Conservation (phyloP, 1,139 yeast species). For the Kazachstania sp. region DNA sequence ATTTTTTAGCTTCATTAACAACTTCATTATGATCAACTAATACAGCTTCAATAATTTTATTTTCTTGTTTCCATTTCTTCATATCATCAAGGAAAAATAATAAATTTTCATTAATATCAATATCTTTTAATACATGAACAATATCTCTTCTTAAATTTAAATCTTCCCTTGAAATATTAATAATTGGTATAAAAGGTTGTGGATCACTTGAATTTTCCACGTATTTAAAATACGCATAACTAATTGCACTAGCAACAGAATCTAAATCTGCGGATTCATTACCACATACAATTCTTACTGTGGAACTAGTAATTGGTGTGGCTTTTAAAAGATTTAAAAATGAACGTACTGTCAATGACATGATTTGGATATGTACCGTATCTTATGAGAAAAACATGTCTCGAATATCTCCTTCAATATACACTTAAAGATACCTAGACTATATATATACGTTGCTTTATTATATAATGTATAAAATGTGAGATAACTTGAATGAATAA, state of each 20-base stretch:
- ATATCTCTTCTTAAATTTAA: slow-evolving; percentile 66
- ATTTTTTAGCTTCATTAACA: slow-evolving; percentile 40
- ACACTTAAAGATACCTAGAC: too few relatives aligned
- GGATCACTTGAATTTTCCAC: slow-evolving; percentile 20
- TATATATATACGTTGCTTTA: too few relatives aligned
- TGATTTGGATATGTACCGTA: not conserved
- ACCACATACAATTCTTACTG: slow-evolving; percentile 55
- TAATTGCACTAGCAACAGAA: slow-evolving; percentile 67
- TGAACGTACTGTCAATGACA: slow-evolving; percentile 7
- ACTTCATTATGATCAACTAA: slow-evolving; percentile 79
- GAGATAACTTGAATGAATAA: too few relatives aligned
- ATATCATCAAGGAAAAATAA: slow-evolving; percentile 65
- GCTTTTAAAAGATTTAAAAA: slow-evolving; percentile 4
- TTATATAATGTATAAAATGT: too few relatives aligned
- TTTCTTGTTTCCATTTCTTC: slow-evolving; percentile 19
- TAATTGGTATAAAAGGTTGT: slow-evolving; percentile 46
- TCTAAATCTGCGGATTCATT: slow-evolving; percentile 85
- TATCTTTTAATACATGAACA: slow-evolving; percentile 41
- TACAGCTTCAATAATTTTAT: slow-evolving; percentile 36
- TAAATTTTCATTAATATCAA: slow-evolving; percentile 41
- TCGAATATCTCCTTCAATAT: too few relatives aligned
- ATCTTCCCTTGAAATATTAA: slow-evolving; percentile 64
- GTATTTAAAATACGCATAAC: slow-evolving; percentile 54
- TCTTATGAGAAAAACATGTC: too few relatives aligned
- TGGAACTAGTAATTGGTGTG: not conserved